Evolutionary conservation across 768 basidiomycete species (phyloP), one percentile per base, ranked within the genome.

Genomic region (Calocybe indica): DNA sequence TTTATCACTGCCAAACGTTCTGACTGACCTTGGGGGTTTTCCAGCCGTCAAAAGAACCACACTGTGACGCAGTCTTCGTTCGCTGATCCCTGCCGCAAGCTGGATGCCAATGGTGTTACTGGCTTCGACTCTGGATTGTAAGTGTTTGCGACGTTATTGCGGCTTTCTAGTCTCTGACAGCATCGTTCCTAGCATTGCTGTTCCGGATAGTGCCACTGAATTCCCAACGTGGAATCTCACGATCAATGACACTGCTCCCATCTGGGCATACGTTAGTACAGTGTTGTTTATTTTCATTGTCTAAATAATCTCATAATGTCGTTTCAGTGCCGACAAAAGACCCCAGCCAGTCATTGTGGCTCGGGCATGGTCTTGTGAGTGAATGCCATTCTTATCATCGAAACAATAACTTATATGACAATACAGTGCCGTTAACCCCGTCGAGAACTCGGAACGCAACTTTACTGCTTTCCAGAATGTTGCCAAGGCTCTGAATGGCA

Each of bases 11-110:
- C 43, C 10, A 31, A 44, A 51, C 28, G 22, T 5, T 37, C 29
- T 37, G 37, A 40, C 44, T 39, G n/a, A 55, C 36, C 9, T 8
- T 28, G 32, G 37, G 37, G 22, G 22, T 32, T 9, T 15, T 53
- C 39, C 52, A 79, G 78, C 75, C 75, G 75, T 46, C 69, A 73
- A 59, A 83, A 83, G 74, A 85, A 84, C 64, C 82, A 84, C 66
- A 76, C 77, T 6, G 80, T 80, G 15, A 80, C 80, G 14, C 80
- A 83, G 62, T 78, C 78, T 7, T 68, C 76, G 3, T 84, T 85
- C 61, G 74, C 68, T 38, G 73, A 75, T 43, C 82, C 83, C 43
- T 85, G 82, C 66, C 63, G 67, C 44, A 69, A 63, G 36, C 58
- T 78, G 45, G 67, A 67, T 47, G 63, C 56, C 30, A 66, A 65